These are phyloP conservation scores for Aspergillus sp. DNA, from an alignment of 2,329 filamentous ascomycete genomes.

Conservation along the genomic window DNA sequence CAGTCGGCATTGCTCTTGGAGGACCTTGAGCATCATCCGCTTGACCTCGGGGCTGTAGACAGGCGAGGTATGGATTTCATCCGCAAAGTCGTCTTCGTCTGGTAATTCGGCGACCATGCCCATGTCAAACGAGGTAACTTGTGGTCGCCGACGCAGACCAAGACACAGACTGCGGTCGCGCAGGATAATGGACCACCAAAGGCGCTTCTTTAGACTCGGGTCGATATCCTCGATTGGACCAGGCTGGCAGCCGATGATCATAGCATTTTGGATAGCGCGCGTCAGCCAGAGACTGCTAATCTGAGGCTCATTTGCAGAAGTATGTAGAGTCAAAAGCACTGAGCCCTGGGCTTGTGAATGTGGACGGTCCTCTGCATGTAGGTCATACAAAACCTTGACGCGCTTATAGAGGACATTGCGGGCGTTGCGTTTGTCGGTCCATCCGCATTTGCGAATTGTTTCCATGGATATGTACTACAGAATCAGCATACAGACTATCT, in stretches of 20 bases:
- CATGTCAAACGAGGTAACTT: constrained; percentile 51
- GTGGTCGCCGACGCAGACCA: constrained; percentile 52
- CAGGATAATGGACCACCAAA: constrained; percentile 58
- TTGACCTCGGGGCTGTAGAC: constrained; percentile 52
- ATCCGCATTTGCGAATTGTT: constrained; percentile 43
- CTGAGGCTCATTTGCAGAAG: constrained; percentile 33
- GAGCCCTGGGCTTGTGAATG: constrained; percentile 32
- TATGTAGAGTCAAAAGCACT: constrained; percentile 39
- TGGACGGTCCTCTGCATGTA: constrained; percentile 25
- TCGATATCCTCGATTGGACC: constrained; percentile 35
- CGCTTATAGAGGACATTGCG: constrained; percentile 48
- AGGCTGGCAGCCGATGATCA: constrained; percentile 46
- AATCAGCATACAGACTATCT: not conserved
- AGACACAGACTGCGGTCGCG: constrained; percentile 53
- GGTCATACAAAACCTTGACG: constrained; percentile 40
- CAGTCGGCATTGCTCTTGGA: constrained; percentile 49
- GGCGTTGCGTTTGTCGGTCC: constrained; percentile 44
- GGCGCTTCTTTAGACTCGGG: constrained; percentile 46
- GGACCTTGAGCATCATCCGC: constrained; percentile 44
- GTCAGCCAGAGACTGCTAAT: constrained; percentile 46
- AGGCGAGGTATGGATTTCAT: constrained; percentile 47
- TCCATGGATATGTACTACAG: constrained; percentile 47
- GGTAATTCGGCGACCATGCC: constrained; percentile 44
- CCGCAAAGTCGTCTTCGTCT: constrained; percentile 45
- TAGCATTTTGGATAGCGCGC: constrained; percentile 52